These are phyloP conservation scores for Domatiomyces globalis DNA, from an alignment of 2,329 filamentous ascomycete genomes.

Conservation along the genomic window DNA sequence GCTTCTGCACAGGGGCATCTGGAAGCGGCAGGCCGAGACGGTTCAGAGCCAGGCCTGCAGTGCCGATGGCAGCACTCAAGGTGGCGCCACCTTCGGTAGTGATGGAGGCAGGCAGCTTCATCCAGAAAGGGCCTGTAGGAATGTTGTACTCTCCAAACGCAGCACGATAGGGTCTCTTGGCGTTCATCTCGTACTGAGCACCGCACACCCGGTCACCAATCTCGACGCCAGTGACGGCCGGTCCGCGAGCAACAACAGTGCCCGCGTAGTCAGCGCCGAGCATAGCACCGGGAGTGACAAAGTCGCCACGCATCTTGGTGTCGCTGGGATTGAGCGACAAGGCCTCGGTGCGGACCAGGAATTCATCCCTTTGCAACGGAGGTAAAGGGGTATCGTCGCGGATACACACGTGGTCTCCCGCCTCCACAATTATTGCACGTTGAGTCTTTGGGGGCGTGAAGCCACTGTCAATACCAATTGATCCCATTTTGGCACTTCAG, in stretches of 20 bases:
- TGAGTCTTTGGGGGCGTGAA: constrained; percentile 5
- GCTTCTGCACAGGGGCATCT: too few species aligned
- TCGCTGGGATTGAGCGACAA: constrained; percentile 19
- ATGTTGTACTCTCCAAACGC: constrained; percentile 10
- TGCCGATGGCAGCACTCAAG: too few species aligned
- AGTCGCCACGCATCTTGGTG: constrained; percentile 16
- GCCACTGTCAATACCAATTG: too few species aligned
- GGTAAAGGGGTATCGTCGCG: constrained; percentile 2
- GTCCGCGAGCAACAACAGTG: constrained; percentile 8
- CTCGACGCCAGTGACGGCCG: constrained; percentile 5
- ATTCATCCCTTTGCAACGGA: constrained; percentile 3
- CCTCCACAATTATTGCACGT: constrained; percentile 1
- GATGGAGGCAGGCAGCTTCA: too few species aligned
- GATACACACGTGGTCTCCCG: background rate
- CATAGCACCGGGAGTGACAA: constrained; percentile 8
- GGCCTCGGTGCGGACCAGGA: constrained; percentile 13
- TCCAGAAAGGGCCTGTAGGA: too few species aligned
- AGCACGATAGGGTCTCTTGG: constrained; percentile 5
- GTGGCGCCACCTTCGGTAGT: too few species aligned
- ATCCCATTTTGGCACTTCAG: too few species aligned
- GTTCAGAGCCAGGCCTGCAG: too few species aligned
- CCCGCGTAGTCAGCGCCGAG: constrained; percentile 4
- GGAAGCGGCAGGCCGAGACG: too few species aligned
- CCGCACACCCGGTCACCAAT: constrained; percentile 10
- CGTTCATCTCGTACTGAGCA: constrained; percentile 10